These are phyloP conservation scores for Mallotus repandus DNA, from an alignment of 441 rosid species.

Conservation along the genomic window DNA sequence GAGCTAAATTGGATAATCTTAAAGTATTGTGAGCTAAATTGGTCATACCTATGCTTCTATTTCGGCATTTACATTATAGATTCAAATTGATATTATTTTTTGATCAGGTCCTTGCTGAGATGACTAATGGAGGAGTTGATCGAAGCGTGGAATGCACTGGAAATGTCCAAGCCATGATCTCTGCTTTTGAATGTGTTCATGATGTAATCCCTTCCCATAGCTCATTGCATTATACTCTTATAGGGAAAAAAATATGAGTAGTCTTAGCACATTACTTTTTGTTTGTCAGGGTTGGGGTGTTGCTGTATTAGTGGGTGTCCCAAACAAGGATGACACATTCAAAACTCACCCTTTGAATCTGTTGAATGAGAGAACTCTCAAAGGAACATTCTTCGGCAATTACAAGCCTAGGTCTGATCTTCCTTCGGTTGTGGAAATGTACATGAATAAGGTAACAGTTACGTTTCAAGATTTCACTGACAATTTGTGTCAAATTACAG, in stretches of 20 bases:
- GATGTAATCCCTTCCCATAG: conserved; percentile 46
- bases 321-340: conserved; percentile 73
- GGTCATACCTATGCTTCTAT: neutral
- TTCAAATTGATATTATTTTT: neutral
- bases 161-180: conserved; percentile 71
- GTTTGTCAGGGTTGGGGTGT: conserved; percentile 86
- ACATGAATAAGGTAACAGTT: conserved; percentile 61
- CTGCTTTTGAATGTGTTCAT: conserved; percentile 85
- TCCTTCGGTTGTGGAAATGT: conserved; percentile 73
- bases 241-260: neutral
- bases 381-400: conserved; percentile 90
- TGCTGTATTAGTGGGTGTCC: conserved; percentile 90
- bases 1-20: neutral
- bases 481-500: too few species aligned
- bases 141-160: conserved; percentile 81
- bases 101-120: conserved; percentile 62
- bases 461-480: neutral
- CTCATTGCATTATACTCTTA: conserved; percentile 5
- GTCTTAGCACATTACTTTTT: neutral
- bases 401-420: conserved; percentile 81
- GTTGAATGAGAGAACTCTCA: conserved; percentile 76
- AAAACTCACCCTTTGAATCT: conserved; percentile 70
- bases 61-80: neutral
- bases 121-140: conserved; percentile 80
- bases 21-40: too few species aligned